Evolutionary conservation across 1,284 basidiomycete genomes (phyloP).

Genomic region (Salmacisia buchloeana): DNA sequence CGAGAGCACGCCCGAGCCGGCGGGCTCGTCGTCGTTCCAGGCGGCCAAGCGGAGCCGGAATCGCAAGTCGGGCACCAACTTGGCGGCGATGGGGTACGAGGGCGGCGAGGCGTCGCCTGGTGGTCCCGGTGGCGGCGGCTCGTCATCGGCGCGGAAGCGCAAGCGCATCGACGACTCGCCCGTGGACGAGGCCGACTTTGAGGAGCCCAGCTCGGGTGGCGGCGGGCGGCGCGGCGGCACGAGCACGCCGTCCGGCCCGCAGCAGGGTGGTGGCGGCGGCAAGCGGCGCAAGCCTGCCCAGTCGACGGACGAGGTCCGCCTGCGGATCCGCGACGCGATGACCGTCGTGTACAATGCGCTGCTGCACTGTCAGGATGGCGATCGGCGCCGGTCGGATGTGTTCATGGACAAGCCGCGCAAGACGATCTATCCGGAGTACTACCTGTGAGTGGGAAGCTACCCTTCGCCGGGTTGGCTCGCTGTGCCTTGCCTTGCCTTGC

Average conservation of each 20-base stretch:
- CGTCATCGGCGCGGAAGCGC: slow-evolving; percentile 32
- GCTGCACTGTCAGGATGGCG: slow-evolving; percentile 2
- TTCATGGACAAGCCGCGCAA: slow-evolving; percentile 7
- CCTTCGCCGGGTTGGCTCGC: neutral
- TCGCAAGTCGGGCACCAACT: neutral
- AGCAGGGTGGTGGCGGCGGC: slow-evolving; percentile 49
- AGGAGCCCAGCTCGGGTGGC: neutral
- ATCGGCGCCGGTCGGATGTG: slow-evolving; percentile 2
- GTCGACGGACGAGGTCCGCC: slow-evolving; percentile 31
- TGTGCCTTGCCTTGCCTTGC: neutral
- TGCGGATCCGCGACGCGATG: slow-evolving; percentile 9
- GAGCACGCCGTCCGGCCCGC: neutral
- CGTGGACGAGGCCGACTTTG: slow-evolving; percentile 1
- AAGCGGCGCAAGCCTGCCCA: slow-evolving; percentile 75
- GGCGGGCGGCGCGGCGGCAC: neutral
- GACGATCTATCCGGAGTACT: slow-evolving; percentile 72
- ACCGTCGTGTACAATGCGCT: slow-evolving; percentile 1
- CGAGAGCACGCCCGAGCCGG: slow-evolving; percentile 9
- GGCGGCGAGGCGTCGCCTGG: slow-evolving; percentile 34
- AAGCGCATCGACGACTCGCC: slow-evolving; percentile 27
- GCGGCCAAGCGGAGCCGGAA: neutral
- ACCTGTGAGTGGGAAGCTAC: slow-evolving; percentile 18
- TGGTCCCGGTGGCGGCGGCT: too few relatives aligned
- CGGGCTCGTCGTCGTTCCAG: neutral
- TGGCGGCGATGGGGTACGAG: slow-evolving; percentile 20